Base-by-base conservation (phyloP, 148 eudicot genomes). In the Drosera capensis region DNA sequence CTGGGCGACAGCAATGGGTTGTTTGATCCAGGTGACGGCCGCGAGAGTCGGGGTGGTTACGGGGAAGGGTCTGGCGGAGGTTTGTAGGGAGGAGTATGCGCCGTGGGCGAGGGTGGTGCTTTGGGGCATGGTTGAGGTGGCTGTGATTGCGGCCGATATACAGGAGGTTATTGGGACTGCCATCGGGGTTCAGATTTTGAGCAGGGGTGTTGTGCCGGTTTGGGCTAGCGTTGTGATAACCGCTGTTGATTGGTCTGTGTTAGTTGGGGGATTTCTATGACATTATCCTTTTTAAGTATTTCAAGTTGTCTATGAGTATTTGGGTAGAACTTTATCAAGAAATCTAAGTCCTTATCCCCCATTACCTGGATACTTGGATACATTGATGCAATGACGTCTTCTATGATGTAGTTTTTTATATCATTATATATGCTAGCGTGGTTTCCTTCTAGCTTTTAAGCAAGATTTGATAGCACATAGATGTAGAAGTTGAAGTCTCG, bases 101-200 rank as follows among this genome's bases (percentile, higher is more conserved):
- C 50, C 57, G 47, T 59, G 67, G 80, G 75, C 75, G 0, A 44
- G 65, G 31, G 14, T 65, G 16, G 36, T 68, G 60, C 28, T 78
- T 48, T 78, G 86, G 86, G 34, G 61, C 52, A 78, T 74, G 86
- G 78, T 77, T 1, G 86, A 78, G 68, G 34, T 78, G 49, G 86
- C 86, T 0, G 45, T 78, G 34, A 71, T 78, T 21, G 78, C 67
- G 14, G 86, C 86, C 15, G 86, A 78, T 63, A 78, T 78, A 50
- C 86, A 78, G 56, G 86, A 78, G 61, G 86, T 78, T 12, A 78
- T 78, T 22, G 86, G 86, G 47, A 74, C 75, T 29, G 77, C 86
- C 7, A 78, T 78, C 28, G 86, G 77, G 0, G 71, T 78, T 14
- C 59, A 65, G 68, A 71, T 78, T 25, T 56, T 78, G 12, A 74